Base-by-base conservation (phyloP, 768 basidiomycete genomes). In the Xerocomellus dryophilus region DNA sequence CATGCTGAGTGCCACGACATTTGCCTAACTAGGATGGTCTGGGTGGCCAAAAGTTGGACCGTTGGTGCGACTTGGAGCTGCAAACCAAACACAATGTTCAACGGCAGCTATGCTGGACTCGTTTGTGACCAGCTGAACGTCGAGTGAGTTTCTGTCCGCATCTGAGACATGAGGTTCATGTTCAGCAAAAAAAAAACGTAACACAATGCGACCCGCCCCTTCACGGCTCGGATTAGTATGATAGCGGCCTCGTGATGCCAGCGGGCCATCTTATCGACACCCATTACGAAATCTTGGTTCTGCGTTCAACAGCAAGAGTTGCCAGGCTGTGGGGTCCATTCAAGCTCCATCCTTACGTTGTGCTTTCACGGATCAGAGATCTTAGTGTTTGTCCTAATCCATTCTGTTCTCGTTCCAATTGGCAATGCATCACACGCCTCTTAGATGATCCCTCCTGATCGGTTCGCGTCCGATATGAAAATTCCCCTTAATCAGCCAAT, bases 381-480 rank as follows among this genome's bases (percentile, higher is more conserved):
- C 31, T 45, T 32, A 18, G 20, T 15, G n/a, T 25, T 50, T 11
- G 27, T 17, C 38, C 39, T 47, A 31, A 42, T 20, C 7, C 60
- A 47, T 38, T 18, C 34, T 8, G 31, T 32, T 29, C 25, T 51
- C 15, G 12, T 48, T 47, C 39, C 47, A 51, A 54, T 44, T 49
- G 47, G 47, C 29, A 49, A 25, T 43, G 25, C 43, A 23, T 29
- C 43, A 41, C 29, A 25, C 35, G n/a, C 34, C 44, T 7, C 53
- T 41, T 11, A 45, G 52, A 57, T 54, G n/a, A n/a, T n/a, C n/a
- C 50, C 44, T 62, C 51, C 38, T 52, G 60, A 59, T 59, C 57
- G 53, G 50, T 32, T 11, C 41, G n/a, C 14, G 2, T 44, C 51
- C 21, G 27, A 55, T 38, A 64, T 65, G 53, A 56, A 65, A 36